These are phyloP conservation scores for Thermothelomyces thermophilus DNA, from an alignment of 2,329 filamentous ascomycete species.

Conservation along the genomic window DNA sequence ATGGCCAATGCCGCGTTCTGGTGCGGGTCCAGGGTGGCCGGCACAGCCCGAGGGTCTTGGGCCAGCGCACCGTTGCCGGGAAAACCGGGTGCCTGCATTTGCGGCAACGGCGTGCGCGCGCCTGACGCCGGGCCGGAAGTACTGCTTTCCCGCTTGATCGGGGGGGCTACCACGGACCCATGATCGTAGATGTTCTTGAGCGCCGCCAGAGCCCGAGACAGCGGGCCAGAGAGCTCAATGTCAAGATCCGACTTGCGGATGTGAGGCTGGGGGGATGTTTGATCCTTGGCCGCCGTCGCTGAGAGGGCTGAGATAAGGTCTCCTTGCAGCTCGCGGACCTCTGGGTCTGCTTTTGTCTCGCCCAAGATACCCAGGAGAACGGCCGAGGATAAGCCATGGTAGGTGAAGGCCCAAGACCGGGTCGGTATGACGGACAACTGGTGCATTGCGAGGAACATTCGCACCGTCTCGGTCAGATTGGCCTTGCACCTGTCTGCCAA, in stretches of 20 bases:
- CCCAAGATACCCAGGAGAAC: constrained; percentile 57
- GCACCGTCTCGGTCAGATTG: constrained; percentile 58
- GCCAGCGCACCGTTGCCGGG: constrained; percentile 9
- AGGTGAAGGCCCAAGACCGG: constrained; percentile 61
- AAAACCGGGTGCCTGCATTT: constrained; percentile 22
- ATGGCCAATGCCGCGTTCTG: constrained; percentile 58
- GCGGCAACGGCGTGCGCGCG: constrained; percentile 36
- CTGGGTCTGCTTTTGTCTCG: constrained; percentile 57
- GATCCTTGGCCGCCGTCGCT: constrained; percentile 57
- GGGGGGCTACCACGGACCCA: constrained; percentile 47
- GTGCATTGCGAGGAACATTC: constrained; percentile 64
- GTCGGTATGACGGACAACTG: constrained; percentile 61
- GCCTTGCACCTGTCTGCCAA: constrained; percentile 54
- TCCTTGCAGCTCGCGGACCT: constrained; percentile 57
- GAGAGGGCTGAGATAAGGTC: constrained; percentile 58
- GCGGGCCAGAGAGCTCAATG: constrained; percentile 55
- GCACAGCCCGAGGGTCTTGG: constrained; percentile 6
- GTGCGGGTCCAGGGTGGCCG: constrained; percentile 41
- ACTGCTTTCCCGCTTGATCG: constrained; percentile 42
- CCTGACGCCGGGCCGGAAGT: constrained; percentile 37
- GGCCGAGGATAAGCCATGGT: constrained; percentile 59
- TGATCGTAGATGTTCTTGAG: constrained; percentile 62
- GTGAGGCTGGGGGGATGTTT: constrained; percentile 46
- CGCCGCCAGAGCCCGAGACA: constrained; percentile 54
- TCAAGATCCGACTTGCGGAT: constrained; percentile 52